Percentiles rank a stretch among this genome's conserved stretches.
These are phyloP conservation scores for Quercus bicolor DNA, from an alignment of 306 rosid species.

Conservation along the genomic window DNA sequence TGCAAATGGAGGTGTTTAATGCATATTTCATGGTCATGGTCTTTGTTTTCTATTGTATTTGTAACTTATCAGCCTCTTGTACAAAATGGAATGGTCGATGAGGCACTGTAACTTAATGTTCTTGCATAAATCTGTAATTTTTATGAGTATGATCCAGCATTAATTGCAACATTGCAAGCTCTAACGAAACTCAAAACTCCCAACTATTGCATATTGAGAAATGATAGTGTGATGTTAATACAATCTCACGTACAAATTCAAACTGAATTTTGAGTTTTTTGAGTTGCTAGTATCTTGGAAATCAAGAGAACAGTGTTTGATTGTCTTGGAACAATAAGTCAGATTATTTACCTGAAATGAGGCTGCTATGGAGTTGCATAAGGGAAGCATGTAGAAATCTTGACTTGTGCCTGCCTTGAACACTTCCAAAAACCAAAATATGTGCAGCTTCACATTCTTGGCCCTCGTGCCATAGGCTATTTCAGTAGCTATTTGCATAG, in stretches of 20 bases:
- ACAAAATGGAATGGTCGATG: constrained; percentile 3
- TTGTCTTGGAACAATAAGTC: too few relatives aligned
- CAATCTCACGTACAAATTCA: too few relatives aligned
- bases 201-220: too few relatives aligned
- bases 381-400: background rate
- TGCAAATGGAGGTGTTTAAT: background rate
- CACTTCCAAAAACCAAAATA: background rate
- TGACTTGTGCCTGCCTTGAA: background rate
- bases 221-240: too few relatives aligned
- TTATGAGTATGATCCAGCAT: background rate
- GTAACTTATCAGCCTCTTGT: constrained; percentile 17
- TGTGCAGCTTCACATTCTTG: background rate
- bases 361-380: background rate
- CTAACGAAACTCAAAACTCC: too few relatives aligned
- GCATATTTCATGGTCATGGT: constrained; percentile 8
- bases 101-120: background rate
- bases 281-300: too few relatives aligned
- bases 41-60: constrained; percentile 20
- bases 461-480: too few relatives aligned
- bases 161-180: background rate
- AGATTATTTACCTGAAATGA: background rate
- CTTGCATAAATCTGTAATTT: background rate
- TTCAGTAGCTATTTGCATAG: background rate
- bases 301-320: too few relatives aligned
- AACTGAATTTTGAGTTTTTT: too few relatives aligned